Evolutionary conservation across 2,329 filamentous ascomycete genomes (phyloP), one percentile per base, ranked within the genome.

Genomic region (Aureobasidium namibiae): DNA sequence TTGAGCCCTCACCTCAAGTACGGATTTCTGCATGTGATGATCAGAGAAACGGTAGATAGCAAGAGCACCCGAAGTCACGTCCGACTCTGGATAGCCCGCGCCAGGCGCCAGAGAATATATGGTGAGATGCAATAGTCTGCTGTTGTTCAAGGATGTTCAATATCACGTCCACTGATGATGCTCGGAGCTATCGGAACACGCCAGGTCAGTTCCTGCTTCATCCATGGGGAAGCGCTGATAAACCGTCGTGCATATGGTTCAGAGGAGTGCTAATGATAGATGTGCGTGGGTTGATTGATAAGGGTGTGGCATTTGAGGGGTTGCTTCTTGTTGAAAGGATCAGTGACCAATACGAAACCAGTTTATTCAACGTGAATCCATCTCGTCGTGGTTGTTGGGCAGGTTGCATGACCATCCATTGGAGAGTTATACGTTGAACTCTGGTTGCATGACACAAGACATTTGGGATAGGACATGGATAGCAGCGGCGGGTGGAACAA

Each of bases 221-320:
- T 39, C 34, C 33, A 42, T 54, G 50, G 50, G 50, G 50, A 41
- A 54, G 50, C 38, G 50, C 50, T 54, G 50, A 42, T 42, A 42
- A 42, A 54, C 50, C 38, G 50, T 54, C 50, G 13, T 54, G 50
- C 50, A 54, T 42, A 9, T 21, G 16, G 36, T 14, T 36, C 14
- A 42, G 24, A 53, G 49, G 24, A 29, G 18, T 18, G 16, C 34
- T 34, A 52, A 41, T 23, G 50, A 38, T 33, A 14, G 18, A 33
- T 54, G n/a, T 29, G 24, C 50, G 24, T 54, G 49, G 39, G 24
- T 38, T 42, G 36, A 18, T 21, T 39, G 34, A 54, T 54, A 53
- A 41, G 49, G 26, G 36, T 23, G 50, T 29, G 38, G 26, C 24
- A 41, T n/a, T 3, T 42, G 50, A 33, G 26, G 16, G 50, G 36